A percentile compares a stretch with the other conserved stretches of the same genome.
Evolutionary conservation across 768 basidiomycete genomes (phyloP).

Genomic region (Ramaria sp.): DNA sequence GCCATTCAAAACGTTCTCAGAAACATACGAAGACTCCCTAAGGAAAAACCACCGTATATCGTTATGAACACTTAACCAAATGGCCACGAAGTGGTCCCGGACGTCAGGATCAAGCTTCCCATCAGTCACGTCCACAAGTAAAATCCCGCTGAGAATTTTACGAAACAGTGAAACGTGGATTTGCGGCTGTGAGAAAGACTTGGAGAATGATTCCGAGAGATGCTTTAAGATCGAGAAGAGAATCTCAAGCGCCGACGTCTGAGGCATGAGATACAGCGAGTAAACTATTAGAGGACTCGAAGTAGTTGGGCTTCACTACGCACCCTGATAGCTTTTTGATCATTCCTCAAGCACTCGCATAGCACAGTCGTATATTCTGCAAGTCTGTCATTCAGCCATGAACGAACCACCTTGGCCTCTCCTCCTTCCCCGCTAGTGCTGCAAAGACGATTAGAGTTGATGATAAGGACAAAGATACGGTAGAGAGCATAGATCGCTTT

Average conservation of each 20-base stretch:
- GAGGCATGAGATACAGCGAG: slow-evolving; percentile 5
- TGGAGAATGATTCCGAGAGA: slow-evolving; percentile 37
- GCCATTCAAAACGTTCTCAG: background rate
- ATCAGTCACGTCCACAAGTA: slow-evolving; percentile 25
- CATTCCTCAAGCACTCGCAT: slow-evolving; percentile 59
- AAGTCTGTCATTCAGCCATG: slow-evolving; percentile 73
- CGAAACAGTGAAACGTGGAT: slow-evolving; percentile 61
- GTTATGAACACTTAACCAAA: slow-evolving; percentile 68
- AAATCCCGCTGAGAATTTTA: slow-evolving; percentile 46
- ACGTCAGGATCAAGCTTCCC: slow-evolving; percentile 46
- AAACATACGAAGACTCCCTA: slow-evolving; percentile 57
- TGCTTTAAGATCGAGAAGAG: slow-evolving; percentile 68
- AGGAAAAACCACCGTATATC: slow-evolving; percentile 89
- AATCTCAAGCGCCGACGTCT: slow-evolving; percentile 67
- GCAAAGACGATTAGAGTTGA: slow-evolving; percentile 47
- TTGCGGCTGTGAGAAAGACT: slow-evolving; percentile 37
- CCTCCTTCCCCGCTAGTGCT: slow-evolving; percentile 35
- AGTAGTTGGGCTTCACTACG: slow-evolving; percentile 17
- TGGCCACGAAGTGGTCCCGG: slow-evolving; percentile 49
- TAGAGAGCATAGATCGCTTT: slow-evolving; percentile 79
- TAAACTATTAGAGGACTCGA: background rate
- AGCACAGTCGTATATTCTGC: slow-evolving; percentile 61
- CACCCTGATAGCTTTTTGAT: slow-evolving; percentile 67
- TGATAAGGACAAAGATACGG: slow-evolving; percentile 57
- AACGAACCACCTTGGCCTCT: slow-evolving; percentile 48